phyloP scores from a whole-genome alignment of 345 rosid species.

The Brassica cretica region DNA sequence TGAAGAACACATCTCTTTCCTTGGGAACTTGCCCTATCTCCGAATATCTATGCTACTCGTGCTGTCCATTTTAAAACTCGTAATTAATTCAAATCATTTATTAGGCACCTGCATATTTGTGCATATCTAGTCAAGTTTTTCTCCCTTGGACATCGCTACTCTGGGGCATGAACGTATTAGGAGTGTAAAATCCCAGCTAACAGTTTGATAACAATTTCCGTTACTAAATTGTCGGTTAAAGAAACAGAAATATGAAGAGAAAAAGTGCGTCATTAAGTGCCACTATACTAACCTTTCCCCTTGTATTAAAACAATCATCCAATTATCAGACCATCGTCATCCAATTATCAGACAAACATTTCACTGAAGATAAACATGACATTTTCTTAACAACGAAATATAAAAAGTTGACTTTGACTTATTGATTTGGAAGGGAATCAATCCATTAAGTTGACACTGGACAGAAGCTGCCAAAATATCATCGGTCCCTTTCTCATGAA shows the following conservation, averaged over 20 bases:
- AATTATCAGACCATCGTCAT: neutral
- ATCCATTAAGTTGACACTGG: conserved; percentile 19
- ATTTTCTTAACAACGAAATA: neutral
- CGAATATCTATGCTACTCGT: conserved; percentile 35
- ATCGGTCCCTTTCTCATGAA: neutral
- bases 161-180: neutral
- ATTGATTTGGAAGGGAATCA: conserved; percentile 27
- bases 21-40: conserved; percentile 30
- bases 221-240: neutral
- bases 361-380: neutral
- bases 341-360: neutral
- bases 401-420: conserved; percentile 29
- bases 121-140: neutral
- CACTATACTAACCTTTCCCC: neutral
- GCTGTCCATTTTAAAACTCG: conserved; percentile 8
- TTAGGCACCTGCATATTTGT: neutral
- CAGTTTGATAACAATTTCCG: neutral
- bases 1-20: conserved; percentile 24
- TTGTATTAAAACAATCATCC: neutral
- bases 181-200: neutral
- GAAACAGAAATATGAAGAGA: neutral
- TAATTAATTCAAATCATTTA: neutral
- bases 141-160: neutral
- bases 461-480: conserved; percentile 7
- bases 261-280: neutral